These are phyloP conservation scores for Linum usitatissimum DNA, from an alignment of 345 rosid species.

Conservation along the genomic window DNA sequence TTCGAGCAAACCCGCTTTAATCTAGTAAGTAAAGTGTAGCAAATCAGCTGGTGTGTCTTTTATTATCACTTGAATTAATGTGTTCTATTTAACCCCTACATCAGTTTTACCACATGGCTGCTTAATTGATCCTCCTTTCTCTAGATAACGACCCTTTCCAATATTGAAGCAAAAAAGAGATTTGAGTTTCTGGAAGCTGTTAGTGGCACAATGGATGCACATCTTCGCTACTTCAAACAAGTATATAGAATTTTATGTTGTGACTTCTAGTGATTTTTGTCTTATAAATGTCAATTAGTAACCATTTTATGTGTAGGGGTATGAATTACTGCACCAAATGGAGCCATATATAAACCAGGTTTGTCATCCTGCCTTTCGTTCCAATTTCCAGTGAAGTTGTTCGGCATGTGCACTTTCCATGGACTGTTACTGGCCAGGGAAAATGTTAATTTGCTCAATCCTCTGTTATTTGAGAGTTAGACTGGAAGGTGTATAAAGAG, in stretches of 20 bases:
- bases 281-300: not conserved
- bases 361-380: not conserved
- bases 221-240: slow-evolving; percentile 6
- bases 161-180: slow-evolving; percentile 3
- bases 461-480: not conserved
- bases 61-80: not conserved
- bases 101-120: not conserved
- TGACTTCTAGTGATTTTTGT: not conserved
- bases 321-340: slow-evolving; percentile 4
- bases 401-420: not conserved
- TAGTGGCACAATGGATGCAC: slow-evolving; percentile 7
- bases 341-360: slow-evolving; percentile 4
- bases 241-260: not conserved
- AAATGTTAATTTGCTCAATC: not conserved
- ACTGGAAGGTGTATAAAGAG: not conserved
- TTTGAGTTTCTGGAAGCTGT: slow-evolving; percentile 5
- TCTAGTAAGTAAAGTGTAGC: not conserved
- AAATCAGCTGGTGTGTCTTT: not conserved
- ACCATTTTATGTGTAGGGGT: not conserved
- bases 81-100: too few relatives aligned
- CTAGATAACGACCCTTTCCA: slow-evolving; percentile 4
- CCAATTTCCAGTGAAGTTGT: not conserved
- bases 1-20: slow-evolving; percentile 1
- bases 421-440: not conserved
- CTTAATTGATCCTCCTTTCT: not conserved